These are phyloP conservation scores for Capsella bursapastoris DNA, from an alignment of 345 rosid species.

Conservation along the genomic window DNA sequence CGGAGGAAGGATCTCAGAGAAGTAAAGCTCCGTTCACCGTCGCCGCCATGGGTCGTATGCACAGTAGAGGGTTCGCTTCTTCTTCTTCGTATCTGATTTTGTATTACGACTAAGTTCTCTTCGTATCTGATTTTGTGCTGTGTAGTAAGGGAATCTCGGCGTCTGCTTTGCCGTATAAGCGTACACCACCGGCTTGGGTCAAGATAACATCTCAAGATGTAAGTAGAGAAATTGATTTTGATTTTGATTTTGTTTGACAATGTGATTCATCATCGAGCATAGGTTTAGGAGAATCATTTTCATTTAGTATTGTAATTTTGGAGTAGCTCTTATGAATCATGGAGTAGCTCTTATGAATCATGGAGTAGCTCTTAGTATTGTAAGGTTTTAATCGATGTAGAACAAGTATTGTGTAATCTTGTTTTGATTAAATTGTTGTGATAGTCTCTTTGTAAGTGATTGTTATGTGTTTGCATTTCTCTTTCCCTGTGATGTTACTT, in stretches of 20 bases:
- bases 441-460: background rate
- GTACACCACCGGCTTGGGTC: conserved; percentile 66
- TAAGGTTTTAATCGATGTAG: no score
- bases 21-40: background rate
- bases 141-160: conserved; percentile 65
- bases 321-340: no score
- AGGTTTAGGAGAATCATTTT: background rate
- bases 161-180: conserved; percentile 62
- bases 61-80: conserved; percentile 49
- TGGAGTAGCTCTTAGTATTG: no score
- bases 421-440: no score
- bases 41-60: conserved; percentile 63
- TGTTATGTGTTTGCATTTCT: background rate
- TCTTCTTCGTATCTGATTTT: conserved; percentile 5
- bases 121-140: conserved; percentile 11
- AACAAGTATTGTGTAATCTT: no score
- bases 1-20: conserved; percentile 20
- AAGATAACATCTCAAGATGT: conserved; percentile 64
- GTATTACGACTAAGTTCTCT: background rate
- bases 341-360: no score
- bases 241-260: no score
- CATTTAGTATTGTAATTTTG: no score
- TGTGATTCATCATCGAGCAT: background rate
- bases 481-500: no score
- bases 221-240: conserved; percentile 6